Evolutionary conservation across 2,329 filamentous ascomycete species (phyloP).

Genomic region (Plenodomus tracheiphilus): DNA sequence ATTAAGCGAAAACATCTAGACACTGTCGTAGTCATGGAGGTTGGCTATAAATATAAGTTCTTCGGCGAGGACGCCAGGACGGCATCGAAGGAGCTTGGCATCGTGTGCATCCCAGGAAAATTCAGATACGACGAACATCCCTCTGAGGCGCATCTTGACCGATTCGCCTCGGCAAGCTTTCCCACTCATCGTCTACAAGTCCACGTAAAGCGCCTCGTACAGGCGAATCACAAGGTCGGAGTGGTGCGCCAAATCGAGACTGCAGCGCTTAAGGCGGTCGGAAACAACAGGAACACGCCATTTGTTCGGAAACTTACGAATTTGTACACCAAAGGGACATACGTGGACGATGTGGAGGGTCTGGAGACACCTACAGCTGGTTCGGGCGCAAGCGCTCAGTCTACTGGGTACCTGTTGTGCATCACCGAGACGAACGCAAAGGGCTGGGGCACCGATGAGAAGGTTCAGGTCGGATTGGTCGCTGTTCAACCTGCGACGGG

Average conservation of each 20-base stretch:
- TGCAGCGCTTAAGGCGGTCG: slow-evolving; percentile 90
- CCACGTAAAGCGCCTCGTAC: slow-evolving; percentile 89
- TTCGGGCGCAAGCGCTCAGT: slow-evolving; percentile 58
- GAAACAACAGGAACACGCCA: slow-evolving; percentile 89
- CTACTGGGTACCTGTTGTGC: slow-evolving; percentile 87
- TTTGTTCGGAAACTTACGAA: slow-evolving; percentile 94
- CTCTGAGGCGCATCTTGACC: slow-evolving; percentile 88
- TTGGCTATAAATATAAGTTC: slow-evolving; percentile 97
- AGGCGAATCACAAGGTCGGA: slow-evolving; percentile 93
- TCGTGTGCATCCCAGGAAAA: slow-evolving; percentile 96
- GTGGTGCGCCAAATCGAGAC: slow-evolving; percentile 95
- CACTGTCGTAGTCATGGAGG: slow-evolving; percentile 87
- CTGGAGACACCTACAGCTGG: slow-evolving; percentile 57
- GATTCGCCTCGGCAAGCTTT: slow-evolving; percentile 94
- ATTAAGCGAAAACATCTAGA: slow-evolving; percentile 93
- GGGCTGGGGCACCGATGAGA: slow-evolving; percentile 84
- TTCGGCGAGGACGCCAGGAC: slow-evolving; percentile 92
- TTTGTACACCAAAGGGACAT: slow-evolving; percentile 96
- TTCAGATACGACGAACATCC: slow-evolving; percentile 82
- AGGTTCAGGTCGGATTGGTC: slow-evolving; percentile 86
- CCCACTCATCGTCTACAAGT: slow-evolving; percentile 89
- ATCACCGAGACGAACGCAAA: slow-evolving; percentile 84
- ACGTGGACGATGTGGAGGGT: slow-evolving; percentile 89
- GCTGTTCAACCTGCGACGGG: slow-evolving; percentile 95
- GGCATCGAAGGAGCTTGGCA: slow-evolving; percentile 87